A percentile compares a stretch with the other conserved stretches of the same genome.
Conservation (phyloP, 129 eudicot species). For the Artemisia argyi region DNA sequence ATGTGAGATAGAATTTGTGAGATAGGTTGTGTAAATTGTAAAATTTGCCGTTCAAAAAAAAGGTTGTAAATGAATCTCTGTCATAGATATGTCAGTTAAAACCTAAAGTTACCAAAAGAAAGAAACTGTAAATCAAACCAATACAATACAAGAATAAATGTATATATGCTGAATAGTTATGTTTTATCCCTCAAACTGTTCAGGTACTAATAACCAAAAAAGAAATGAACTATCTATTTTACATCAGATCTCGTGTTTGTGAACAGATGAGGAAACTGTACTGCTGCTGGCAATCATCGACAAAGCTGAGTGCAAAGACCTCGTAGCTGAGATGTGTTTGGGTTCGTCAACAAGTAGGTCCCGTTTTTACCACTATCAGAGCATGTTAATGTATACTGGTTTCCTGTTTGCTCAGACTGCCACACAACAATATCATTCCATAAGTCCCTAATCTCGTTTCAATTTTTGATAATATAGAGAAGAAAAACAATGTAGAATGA, state of each 20-base stretch:
- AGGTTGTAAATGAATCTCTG: neutral
- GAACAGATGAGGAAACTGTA: constrained; percentile 5
- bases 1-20: no score
- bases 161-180: constrained; percentile 1
- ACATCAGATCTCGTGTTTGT: constrained; percentile 13
- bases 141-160: constrained; percentile 14
- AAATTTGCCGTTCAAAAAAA: no score
- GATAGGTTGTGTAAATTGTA: no score
- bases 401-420: constrained; percentile 69
- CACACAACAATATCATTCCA: constrained; percentile 5
- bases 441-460: neutral
- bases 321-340: constrained; percentile 58
- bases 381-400: constrained; percentile 66
- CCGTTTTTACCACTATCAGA: constrained; percentile 55
- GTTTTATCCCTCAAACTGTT: neutral
- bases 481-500: neutral
- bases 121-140: neutral
- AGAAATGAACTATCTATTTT: constrained; percentile 14
- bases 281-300: constrained; percentile 39
- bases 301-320: constrained; percentile 79
- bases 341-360: constrained; percentile 46
- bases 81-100: no score
- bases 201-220: constrained; percentile 2
- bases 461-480: constrained; percentile 27
- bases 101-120: neutral